A percentile compares a stretch with the other conserved stretches of the same genome.
These are phyloP conservation scores for Phalaenopsis aphrodite DNA, from an alignment of 106 monocot genomes.

Conservation along the genomic window DNA sequence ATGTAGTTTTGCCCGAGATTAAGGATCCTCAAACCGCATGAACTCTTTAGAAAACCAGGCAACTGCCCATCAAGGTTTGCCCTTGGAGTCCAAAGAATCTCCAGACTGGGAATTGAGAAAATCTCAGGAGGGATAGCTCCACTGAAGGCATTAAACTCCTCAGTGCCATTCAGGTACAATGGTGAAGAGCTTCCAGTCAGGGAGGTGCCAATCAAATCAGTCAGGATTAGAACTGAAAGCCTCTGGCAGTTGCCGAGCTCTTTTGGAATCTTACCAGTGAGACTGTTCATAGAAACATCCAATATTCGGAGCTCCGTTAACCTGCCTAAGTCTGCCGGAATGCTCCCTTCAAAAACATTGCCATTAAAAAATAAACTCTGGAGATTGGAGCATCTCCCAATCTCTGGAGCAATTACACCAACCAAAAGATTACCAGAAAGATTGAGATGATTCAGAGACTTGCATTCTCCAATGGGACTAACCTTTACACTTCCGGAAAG, in stretches of 20 bases:
- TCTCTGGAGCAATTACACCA: slow-evolving; percentile 27
- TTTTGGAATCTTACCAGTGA: slow-evolving; percentile 36
- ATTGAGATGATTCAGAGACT: slow-evolving; percentile 23
- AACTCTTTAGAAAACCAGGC: slow-evolving; percentile 11
- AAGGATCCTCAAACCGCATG: slow-evolving; percentile 33
- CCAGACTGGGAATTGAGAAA: slow-evolving; percentile 24
- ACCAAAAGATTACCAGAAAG: slow-evolving; percentile 43
- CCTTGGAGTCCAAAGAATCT: slow-evolving; percentile 58
- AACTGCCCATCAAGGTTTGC: slow-evolving; percentile 47
- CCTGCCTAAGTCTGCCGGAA: slow-evolving; percentile 30
- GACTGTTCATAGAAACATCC: slow-evolving; percentile 55
- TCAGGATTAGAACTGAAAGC: slow-evolving; percentile 39
- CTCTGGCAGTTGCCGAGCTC: slow-evolving; percentile 36
- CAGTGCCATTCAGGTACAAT: neutral
- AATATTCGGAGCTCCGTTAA: slow-evolving; percentile 25
- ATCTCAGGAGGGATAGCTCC: slow-evolving; percentile 32
- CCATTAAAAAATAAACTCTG: slow-evolving; percentile 26
- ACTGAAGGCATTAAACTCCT: slow-evolving; percentile 55
- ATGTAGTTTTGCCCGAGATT: slow-evolving; percentile 65
- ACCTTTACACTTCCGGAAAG: slow-evolving; percentile 26
- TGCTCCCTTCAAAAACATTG: slow-evolving; percentile 41
- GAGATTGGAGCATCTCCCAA: slow-evolving; percentile 37
- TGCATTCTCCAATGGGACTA: slow-evolving; percentile 14
- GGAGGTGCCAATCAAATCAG: slow-evolving; percentile 15
- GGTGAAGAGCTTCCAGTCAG: neutral